A percentile compares a stretch with the other conserved stretches of the same genome.
Conservation (phyloP, 306 rosid species). For the Hippophae rhamnoides region DNA sequence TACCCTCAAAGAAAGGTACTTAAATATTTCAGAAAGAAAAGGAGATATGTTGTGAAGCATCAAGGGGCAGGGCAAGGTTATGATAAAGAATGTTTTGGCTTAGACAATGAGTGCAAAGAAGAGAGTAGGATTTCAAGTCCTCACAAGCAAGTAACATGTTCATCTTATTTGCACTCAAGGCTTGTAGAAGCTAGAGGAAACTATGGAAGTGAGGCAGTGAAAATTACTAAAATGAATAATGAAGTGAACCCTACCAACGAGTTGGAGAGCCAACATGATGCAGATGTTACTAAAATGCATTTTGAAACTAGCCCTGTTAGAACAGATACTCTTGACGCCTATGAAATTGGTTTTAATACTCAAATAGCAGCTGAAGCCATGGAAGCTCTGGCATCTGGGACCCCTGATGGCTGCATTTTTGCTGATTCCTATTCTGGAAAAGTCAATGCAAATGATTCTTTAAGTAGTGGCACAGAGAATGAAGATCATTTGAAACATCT, state of each 20-base stretch:
- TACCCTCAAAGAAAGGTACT: slow-evolving; percentile 12
- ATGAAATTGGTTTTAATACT: slow-evolving; percentile 55
- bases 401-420: slow-evolving; percentile 12
- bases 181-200: not conserved
- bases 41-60: too few species aligned
- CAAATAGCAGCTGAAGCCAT: slow-evolving; percentile 82
- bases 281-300: slow-evolving; percentile 18
- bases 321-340: slow-evolving; percentile 21
- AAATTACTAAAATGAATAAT: slow-evolving; percentile 14
- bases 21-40: too few species aligned
- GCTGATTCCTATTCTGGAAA: slow-evolving; percentile 21
- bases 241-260: slow-evolving; percentile 19
- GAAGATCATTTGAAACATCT: slow-evolving; percentile 14
- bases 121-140: slow-evolving; percentile 4
- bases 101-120: slow-evolving; percentile 20
- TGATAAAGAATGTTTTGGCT: slow-evolving; percentile 14
- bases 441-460: slow-evolving; percentile 14
- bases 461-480: slow-evolving; percentile 20
- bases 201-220: slow-evolving; percentile 1
- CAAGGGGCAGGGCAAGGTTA: too few species aligned
- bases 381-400: slow-evolving; percentile 45
- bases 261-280: slow-evolving; percentile 17
- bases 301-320: slow-evolving; percentile 22
- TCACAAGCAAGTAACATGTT: slow-evolving; percentile 9
- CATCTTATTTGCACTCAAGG: slow-evolving; percentile 5